These are phyloP conservation scores for Dorcoceras hygrometricum DNA, from an alignment of 257 asterid species.

Conservation along the genomic window DNA sequence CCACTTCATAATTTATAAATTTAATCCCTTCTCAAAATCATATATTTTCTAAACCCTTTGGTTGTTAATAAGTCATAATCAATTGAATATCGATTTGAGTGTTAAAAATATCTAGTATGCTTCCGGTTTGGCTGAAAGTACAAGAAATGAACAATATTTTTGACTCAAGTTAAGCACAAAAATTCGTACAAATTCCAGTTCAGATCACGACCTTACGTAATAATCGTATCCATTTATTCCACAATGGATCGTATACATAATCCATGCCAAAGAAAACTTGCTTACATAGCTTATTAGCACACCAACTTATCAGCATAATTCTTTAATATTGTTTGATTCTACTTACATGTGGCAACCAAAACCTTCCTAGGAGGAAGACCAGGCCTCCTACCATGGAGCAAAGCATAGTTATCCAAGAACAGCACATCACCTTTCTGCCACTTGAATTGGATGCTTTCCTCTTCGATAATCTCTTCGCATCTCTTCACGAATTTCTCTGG, in stretches of 20 bases:
- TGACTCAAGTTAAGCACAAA: too few species aligned
- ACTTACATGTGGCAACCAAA: conserved; percentile 72
- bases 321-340: not conserved
- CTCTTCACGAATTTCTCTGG: conserved; percentile 53
- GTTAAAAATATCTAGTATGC: too few species aligned
- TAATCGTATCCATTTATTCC: not conserved
- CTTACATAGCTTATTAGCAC: conserved; percentile 4
- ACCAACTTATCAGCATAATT: conserved; percentile 14
- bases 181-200: too few species aligned
- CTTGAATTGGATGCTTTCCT: conserved; percentile 87
- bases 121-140: too few species aligned
- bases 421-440: conserved; percentile 82
- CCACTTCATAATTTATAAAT: too few species aligned
- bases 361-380: conserved; percentile 78
- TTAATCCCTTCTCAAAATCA: too few species aligned
- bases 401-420: conserved; percentile 63
- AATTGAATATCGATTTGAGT: too few species aligned
- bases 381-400: conserved; percentile 81
- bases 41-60: too few species aligned
- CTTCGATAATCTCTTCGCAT: conserved; percentile 78
- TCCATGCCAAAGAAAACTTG: not conserved
- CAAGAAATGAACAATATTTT: too few species aligned
- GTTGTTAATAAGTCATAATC: too few species aligned
- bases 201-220: too few species aligned
- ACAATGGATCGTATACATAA: not conserved